These are phyloP conservation scores for Penicillium brevicompactum DNA, from an alignment of 2,329 filamentous ascomycete genomes.

Conservation along the genomic window DNA sequence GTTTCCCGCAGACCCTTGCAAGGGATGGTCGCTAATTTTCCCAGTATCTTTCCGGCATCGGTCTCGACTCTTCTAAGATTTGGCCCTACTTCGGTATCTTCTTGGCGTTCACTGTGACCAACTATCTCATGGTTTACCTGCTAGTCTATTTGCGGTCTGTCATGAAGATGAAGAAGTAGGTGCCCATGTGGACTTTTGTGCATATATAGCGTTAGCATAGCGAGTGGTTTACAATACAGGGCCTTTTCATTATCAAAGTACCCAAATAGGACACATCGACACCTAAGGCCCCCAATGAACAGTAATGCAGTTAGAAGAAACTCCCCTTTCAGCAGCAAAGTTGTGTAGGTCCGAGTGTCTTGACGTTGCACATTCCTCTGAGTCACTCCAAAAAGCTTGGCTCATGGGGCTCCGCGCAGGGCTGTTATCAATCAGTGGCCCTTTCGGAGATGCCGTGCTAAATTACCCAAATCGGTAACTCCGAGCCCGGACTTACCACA, in stretches of 20 bases:
- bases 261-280: background rate
- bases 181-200: no score
- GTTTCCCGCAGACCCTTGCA: conserved; percentile 4
- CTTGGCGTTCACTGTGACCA: conserved; percentile 34
- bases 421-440: conserved; percentile 5
- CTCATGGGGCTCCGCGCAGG: background rate
- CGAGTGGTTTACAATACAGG: background rate
- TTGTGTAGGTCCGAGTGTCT: no score
- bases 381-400: background rate
- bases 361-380: background rate
- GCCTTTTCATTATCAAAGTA: background rate
- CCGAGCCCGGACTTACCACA: background rate
- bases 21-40: conserved; percentile 2
- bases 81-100: conserved; percentile 42
- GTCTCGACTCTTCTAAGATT: conserved; percentile 34
- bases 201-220: background rate
- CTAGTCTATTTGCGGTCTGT: conserved; percentile 38
- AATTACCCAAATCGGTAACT: background rate
- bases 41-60: conserved; percentile 34
- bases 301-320: no score
- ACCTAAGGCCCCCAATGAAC: background rate
- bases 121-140: conserved; percentile 38
- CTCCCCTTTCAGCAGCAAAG: no score
- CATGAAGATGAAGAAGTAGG: conserved; percentile 23
- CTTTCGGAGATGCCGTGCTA: background rate